phyloP scores from a whole-genome alignment of 495 filamentous ascomycete genomes.

The Aspergillus olivimuriae region DNA sequence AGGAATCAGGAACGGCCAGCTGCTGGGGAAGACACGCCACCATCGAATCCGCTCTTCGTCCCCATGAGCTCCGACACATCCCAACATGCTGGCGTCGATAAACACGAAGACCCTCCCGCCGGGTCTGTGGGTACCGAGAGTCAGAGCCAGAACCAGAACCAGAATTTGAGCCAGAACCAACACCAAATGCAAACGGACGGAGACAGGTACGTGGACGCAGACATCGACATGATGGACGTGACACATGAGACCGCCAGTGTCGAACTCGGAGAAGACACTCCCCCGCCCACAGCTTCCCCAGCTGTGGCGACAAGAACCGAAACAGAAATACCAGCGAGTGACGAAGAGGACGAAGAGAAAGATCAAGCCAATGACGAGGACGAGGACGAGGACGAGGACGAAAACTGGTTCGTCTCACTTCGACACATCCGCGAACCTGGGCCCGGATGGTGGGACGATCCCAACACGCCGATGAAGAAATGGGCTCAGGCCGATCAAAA shows the following conservation, averaged over 20 bases:
- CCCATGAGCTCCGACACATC: neutral
- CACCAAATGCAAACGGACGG: no score
- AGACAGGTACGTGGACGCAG: conserved; percentile 14
- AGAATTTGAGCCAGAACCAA: no score
- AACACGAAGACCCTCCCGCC: neutral
- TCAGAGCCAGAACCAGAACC: no score
- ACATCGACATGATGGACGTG: conserved; percentile 14
- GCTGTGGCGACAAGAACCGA: neutral
- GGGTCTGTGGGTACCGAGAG: conserved; percentile 6
- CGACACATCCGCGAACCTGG: conserved; percentile 17
- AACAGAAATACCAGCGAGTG: neutral
- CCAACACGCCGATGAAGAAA: conserved; percentile 36
- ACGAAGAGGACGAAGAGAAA: neutral
- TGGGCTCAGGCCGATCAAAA: conserved; percentile 37
- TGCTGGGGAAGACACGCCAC: neutral
- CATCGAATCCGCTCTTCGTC: conserved; percentile 1
- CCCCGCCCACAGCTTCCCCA: neutral
- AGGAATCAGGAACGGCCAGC: neutral
- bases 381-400: conserved; percentile 13
- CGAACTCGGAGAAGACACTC: conserved; percentile 32
- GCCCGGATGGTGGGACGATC: conserved; percentile 29
- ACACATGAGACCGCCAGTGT: conserved; percentile 37
- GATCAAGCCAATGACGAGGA: neutral
- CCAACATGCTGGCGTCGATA: neutral
- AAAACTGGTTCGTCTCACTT: conserved; percentile 35